Evolutionary conservation across 2,329 filamentous ascomycete genomes (phyloP), one percentile per base, ranked within the genome.

Genomic region (Fusarium aywerte): DNA sequence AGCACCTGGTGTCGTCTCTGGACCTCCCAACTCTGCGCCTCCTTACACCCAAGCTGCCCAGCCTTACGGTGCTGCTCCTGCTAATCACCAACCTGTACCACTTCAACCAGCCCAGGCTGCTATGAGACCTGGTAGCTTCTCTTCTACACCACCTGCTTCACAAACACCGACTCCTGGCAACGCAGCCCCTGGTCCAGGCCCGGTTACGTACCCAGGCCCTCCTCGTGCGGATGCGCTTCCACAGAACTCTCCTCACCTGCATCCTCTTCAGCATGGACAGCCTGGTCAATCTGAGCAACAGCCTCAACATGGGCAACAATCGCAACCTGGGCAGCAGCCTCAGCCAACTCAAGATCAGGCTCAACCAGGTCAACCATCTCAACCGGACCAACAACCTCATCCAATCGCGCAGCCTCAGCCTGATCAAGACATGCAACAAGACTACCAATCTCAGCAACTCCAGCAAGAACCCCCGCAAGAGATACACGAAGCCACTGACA

Each of bases 201-300:
- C 51, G 16, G 38, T 62, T 20, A 68, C 60, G 9, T 73, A 71
- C 35, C 67, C 71, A 25, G 73, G 71, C 18, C 71, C 71, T 13
- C 62, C 67, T 39, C 54, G 33, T 39, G 42, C 43, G 4, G 31
- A 62, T 38, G 61, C 72, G 16, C 36, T 65, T 12, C 31, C 69
- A 10, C 68, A 65, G 13, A 42, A 65, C 23, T 42, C 67, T 39
- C 58, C 71, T 33, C 71, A 68, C 49, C 47, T 71, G n/a, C 71
- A 73, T 43, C 50, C 68, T 20, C 58, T 73, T 4, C 62, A 65
- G 38, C 63, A 62, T 21, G 61, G 35, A n/a, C 51, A 66, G 25
- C 53, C 65, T 16, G 15, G 23, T 16, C 65, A 63, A 23, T 6
- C 40, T 38, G 12, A 12, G 16, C 59, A 61, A 9, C 58, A 60